Conservation (phyloP, 768 basidiomycete species). For the Arthromyces matolae region DNA sequence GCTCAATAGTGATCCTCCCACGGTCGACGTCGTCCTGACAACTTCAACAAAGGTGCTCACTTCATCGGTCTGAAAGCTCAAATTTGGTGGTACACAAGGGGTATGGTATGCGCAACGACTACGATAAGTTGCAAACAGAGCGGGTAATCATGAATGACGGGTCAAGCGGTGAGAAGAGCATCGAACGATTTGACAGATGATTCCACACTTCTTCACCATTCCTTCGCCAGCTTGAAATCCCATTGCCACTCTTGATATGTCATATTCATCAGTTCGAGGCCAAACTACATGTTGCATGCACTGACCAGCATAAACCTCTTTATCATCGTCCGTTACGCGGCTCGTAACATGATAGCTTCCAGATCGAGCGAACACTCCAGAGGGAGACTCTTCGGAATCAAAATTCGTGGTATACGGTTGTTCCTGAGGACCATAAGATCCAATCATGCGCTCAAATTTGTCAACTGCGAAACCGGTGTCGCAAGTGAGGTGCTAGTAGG, state of each 20-base stretch:
- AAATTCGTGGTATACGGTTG: constrained; percentile 74
- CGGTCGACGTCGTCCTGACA: too few relatives aligned
- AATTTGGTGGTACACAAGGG: constrained; percentile 6
- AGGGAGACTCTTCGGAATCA: constrained; percentile 64
- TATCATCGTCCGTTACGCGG: constrained; percentile 87
- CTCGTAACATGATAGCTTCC: constrained; percentile 78
- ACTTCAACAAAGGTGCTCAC: too few relatives aligned
- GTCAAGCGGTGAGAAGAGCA: constrained; percentile 8
- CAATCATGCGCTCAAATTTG: constrained; percentile 91
- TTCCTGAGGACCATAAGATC: constrained; percentile 80
- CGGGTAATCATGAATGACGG: constrained; percentile 12
- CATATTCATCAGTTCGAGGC: neutral
- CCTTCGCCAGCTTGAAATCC: constrained; percentile 89
- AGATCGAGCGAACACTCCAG: constrained; percentile 79
- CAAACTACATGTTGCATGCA: constrained; percentile 19
- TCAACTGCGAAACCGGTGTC: constrained; percentile 63
- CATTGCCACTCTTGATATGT: constrained; percentile 69
- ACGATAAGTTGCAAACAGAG: constrained; percentile 11
- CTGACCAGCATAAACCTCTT: constrained; percentile 74
- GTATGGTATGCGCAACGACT: constrained; percentile 15
- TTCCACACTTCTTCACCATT: constrained; percentile 56
- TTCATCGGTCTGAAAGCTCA: too few relatives aligned
- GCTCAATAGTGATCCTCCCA: too few relatives aligned
- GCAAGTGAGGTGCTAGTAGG: neutral
- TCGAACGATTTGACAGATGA: constrained; percentile 1